Evolutionary conservation across 495 filamentous ascomycete species (phyloP).

Genomic region (Hypoxylon intermedium): DNA sequence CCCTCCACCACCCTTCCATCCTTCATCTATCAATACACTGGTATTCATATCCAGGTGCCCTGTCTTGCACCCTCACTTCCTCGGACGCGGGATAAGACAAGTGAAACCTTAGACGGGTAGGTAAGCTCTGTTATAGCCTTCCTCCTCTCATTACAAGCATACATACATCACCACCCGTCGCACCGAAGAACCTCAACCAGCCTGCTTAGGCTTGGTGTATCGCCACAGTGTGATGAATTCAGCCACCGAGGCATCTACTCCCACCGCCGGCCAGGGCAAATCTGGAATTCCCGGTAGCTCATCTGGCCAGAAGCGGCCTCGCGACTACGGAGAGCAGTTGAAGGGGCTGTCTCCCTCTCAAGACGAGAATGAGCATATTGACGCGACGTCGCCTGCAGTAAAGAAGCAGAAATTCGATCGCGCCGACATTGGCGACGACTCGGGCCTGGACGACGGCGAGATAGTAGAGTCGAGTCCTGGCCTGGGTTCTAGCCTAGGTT

Average conservation of each 20-base stretch:
- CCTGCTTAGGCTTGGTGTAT: neutral
- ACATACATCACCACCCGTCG: neutral
- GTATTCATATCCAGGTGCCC: too few relatives aligned
- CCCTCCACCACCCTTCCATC: too few relatives aligned
- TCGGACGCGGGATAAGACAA: too few relatives aligned
- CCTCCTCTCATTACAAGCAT: neutral
- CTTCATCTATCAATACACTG: too few relatives aligned
- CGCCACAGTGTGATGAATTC: constrained; percentile 13
- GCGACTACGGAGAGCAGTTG: constrained; percentile 36
- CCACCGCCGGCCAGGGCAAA: constrained; percentile 9
- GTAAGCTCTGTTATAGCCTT: neutral
- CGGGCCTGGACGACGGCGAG: constrained; percentile 46
- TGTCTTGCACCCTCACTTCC: too few relatives aligned
- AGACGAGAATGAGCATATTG: constrained; percentile 23
- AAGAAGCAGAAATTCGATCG: constrained; percentile 37
- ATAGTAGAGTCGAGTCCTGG: constrained; percentile 39
- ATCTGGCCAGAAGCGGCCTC: constrained; percentile 28
- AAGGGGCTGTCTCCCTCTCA: constrained; percentile 35
- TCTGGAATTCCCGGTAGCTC: constrained; percentile 10
- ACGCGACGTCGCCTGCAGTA: neutral
- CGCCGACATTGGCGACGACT: constrained; percentile 13
- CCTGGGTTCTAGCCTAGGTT: constrained; percentile 8
- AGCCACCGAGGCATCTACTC: constrained; percentile 1
- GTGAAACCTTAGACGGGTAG: neutral
- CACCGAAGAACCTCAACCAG: neutral